Evolutionary conservation across 345 rosid species (phyloP).

Genomic region (Moricandia moricandioides): DNA sequence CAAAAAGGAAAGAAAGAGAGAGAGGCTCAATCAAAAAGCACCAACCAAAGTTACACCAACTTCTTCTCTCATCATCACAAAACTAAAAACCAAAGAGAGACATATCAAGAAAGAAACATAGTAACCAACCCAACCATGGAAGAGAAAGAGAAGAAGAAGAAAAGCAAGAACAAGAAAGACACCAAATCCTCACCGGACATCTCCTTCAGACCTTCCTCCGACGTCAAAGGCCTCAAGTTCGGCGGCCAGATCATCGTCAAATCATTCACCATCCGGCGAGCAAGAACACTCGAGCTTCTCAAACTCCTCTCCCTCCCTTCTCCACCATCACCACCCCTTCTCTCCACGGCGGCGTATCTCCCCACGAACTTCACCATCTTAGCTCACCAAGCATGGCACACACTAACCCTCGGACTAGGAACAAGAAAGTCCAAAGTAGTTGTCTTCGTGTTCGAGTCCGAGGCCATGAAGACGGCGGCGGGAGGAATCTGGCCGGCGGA

Average conservation of each 20-base stretch:
- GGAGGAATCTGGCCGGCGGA: slow-evolving; percentile 69
- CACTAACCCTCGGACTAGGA: slow-evolving; percentile 85
- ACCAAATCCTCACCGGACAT: slow-evolving; percentile 60
- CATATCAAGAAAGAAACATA: slow-evolving; percentile 6
- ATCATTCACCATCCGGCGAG: slow-evolving; percentile 89
- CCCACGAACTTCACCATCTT: slow-evolving; percentile 94
- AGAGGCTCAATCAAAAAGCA: slow-evolving; percentile 23
- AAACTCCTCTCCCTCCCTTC: slow-evolving; percentile 74
- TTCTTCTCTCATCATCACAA: background rate
- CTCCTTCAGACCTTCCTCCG: slow-evolving; percentile 71
- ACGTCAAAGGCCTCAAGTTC: slow-evolving; percentile 81
- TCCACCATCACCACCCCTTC: slow-evolving; percentile 48
- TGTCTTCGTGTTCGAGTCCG: slow-evolving; percentile 81
- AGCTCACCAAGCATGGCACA: slow-evolving; percentile 98
- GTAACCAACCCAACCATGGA: slow-evolving; percentile 44
- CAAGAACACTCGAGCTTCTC: slow-evolving; percentile 73
- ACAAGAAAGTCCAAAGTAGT: slow-evolving; percentile 81
- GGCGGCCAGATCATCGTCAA: slow-evolving; percentile 90
- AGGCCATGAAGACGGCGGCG: slow-evolving; percentile 51
- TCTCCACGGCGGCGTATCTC: slow-evolving; percentile 75
- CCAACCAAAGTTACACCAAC: slow-evolving; percentile 24
- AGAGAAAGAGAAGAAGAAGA: slow-evolving; percentile 55
- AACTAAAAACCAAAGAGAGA: background rate
- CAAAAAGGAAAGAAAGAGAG: background rate
- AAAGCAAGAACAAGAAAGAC: slow-evolving; percentile 62